These are phyloP conservation scores for Austroboletus niveus DNA, from an alignment of 1,284 basidiomycete genomes.

Conservation along the genomic window DNA sequence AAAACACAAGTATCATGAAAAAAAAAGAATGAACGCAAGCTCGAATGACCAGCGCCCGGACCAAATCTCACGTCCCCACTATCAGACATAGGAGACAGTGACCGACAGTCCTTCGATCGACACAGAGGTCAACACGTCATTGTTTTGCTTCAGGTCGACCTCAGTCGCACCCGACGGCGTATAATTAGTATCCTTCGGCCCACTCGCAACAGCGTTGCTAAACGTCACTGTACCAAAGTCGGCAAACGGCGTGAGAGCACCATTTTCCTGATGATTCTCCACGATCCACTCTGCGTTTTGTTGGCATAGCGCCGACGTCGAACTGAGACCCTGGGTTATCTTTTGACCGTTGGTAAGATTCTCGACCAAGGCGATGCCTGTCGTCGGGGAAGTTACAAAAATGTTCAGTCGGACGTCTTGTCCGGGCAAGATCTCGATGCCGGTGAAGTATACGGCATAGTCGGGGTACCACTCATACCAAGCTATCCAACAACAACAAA, in stretches of 20 bases:
- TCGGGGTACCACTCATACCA: neutral
- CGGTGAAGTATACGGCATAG: neutral
- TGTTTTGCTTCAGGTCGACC: neutral
- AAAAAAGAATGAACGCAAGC: too few species aligned
- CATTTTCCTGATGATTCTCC: neutral
- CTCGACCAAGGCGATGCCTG: neutral
- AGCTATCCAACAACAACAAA: neutral
- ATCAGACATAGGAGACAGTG: neutral
- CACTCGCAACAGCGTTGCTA: neutral
- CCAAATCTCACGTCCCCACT: too few species aligned
- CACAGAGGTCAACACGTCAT: neutral
- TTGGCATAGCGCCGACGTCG: neutral
- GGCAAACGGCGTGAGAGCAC: neutral
- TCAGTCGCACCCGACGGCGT: neutral
- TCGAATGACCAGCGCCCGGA: too few species aligned
- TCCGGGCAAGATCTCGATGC: neutral
- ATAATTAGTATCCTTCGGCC: neutral
- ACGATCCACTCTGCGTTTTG: constrained; percentile 4
- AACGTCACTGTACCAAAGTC: neutral
- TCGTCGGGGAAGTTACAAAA: neutral
- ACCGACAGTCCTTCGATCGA: neutral
- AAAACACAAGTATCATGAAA: too few species aligned
- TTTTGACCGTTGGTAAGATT: neutral
- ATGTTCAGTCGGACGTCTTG: neutral
- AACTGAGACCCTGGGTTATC: neutral